These are phyloP conservation scores for Penicillium sp. DNA, from an alignment of 2,329 filamentous ascomycete species.

Conservation along the genomic window DNA sequence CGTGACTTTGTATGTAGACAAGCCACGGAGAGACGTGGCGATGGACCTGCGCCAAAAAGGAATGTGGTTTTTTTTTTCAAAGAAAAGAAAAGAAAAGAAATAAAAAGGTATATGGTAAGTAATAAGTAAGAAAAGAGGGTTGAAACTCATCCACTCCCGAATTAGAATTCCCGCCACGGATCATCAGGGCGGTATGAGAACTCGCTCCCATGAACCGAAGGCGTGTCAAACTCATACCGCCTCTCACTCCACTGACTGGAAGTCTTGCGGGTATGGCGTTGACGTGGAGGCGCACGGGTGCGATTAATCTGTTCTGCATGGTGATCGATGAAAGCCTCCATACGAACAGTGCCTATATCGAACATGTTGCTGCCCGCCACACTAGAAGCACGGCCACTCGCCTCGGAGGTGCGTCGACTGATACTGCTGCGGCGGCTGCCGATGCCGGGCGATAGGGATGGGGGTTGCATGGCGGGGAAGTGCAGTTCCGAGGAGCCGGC, in stretches of 20 bases:
- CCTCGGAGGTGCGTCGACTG: conserved; percentile 55
- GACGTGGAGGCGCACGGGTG: conserved; percentile 22
- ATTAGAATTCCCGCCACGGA: conserved; percentile 49
- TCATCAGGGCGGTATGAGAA: conserved; percentile 44
- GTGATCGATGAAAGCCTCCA: conserved; percentile 89
- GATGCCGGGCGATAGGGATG: conserved; percentile 27
- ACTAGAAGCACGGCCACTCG: conserved; percentile 48
- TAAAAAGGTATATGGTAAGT: conserved; percentile 1
- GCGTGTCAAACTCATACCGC: conserved; percentile 37
- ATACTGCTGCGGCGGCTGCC: conserved; percentile 43
- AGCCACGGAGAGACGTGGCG: background rate
- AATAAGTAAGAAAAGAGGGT: background rate
- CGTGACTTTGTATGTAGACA: background rate
- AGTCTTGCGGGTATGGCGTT: conserved; percentile 31
- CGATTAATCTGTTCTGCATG: conserved; percentile 34
- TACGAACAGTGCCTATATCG: conserved; percentile 87
- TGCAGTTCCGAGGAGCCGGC: conserved; percentile 63
- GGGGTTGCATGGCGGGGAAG: conserved; percentile 28
- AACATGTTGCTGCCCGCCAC: conserved; percentile 63
- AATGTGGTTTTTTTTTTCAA: background rate
- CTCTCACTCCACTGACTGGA: conserved; percentile 36
- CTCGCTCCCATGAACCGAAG: conserved; percentile 40
- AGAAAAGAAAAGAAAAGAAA: background rate
- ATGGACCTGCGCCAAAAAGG: background rate
- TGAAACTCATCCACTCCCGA: background rate